These are phyloP conservation scores for Tylopilus subfusipes DNA, from an alignment of 768 basidiomycete species.

Conservation along the genomic window DNA sequence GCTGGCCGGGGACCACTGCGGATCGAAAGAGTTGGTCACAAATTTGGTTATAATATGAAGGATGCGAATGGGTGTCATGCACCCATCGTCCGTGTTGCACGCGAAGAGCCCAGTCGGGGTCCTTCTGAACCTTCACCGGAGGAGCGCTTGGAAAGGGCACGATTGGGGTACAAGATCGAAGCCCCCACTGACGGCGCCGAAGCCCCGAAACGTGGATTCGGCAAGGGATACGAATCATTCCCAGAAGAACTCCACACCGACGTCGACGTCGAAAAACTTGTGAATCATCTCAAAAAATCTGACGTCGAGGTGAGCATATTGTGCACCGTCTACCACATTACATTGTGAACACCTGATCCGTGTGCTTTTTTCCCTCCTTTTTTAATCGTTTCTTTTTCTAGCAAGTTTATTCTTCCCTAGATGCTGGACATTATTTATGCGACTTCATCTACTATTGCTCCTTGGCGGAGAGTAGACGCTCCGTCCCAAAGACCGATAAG, in stretches of 20 bases:
- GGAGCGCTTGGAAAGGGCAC: slow-evolving; percentile 28
- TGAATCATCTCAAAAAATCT: slow-evolving; percentile 32
- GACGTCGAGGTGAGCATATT: slow-evolving; percentile 31
- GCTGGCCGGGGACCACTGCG: slow-evolving; percentile 60
- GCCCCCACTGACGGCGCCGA: slow-evolving; percentile 27
- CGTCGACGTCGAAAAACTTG: slow-evolving; percentile 35
- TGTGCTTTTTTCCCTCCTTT: neutral
- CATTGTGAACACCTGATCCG: slow-evolving; percentile 6
- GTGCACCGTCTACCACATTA: neutral
- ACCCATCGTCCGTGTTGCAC: slow-evolving; percentile 35
- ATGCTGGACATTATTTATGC: slow-evolving; percentile 72
- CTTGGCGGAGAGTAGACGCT: slow-evolving; percentile 60
- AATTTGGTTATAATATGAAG: slow-evolving; percentile 65
- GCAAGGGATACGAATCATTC: slow-evolving; percentile 36
- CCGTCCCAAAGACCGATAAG: slow-evolving; percentile 29
- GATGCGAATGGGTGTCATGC: slow-evolving; percentile 59
- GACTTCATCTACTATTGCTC: slow-evolving; percentile 79
- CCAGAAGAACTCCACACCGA: slow-evolving; percentile 36
- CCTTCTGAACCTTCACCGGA: slow-evolving; percentile 24
- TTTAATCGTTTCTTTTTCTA: slow-evolving; percentile 20
- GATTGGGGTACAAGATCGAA: slow-evolving; percentile 30
- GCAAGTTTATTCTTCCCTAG: slow-evolving; percentile 71
- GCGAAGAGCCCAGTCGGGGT: slow-evolving; percentile 21
- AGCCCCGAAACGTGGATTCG: slow-evolving; percentile 34
- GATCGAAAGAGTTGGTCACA: slow-evolving; percentile 65